Conservation (phyloP, 257 asterid species). For the Prunella vulgaris region DNA sequence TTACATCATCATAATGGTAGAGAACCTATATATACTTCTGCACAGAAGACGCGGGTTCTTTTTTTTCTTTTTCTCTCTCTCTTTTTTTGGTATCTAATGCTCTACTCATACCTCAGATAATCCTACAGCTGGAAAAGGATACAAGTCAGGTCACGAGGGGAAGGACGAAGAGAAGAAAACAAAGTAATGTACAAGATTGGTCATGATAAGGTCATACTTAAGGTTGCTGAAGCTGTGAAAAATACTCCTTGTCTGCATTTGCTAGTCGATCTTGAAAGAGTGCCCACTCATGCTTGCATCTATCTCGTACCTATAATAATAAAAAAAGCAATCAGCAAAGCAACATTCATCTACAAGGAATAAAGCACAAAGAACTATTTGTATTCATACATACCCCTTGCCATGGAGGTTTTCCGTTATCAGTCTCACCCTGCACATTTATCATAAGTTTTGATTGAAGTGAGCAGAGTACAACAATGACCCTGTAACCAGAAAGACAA, state of each 20-base stretch:
- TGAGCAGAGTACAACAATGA: background rate
- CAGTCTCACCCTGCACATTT: slow-evolving; percentile 69
- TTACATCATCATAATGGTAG: slow-evolving; percentile 9
- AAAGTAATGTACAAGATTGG: slow-evolving; percentile 35
- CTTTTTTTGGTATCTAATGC: slow-evolving; percentile 17
- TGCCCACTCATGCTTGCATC: slow-evolving; percentile 94
- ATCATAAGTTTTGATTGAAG: slow-evolving; percentile 17
- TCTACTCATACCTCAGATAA: slow-evolving; percentile 15
- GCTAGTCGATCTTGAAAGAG: slow-evolving; percentile 92
- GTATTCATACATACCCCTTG: slow-evolving; percentile 65
- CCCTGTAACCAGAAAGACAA: too few species aligned
- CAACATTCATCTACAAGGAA: background rate
- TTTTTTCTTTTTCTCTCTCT: background rate
- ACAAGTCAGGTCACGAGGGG: background rate
- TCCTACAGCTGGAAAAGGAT: slow-evolving; percentile 24
- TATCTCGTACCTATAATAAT: slow-evolving; percentile 70
- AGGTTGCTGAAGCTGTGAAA: slow-evolving; percentile 48
- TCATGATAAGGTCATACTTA: slow-evolving; percentile 23
- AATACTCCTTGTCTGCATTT: slow-evolving; percentile 74
- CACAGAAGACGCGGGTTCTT: slow-evolving; percentile 18
- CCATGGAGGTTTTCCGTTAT: slow-evolving; percentile 87
- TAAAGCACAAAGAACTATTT: background rate
- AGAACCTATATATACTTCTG: slow-evolving; percentile 30
- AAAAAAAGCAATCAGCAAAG: background rate
- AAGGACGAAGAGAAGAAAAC: background rate